Evolutionary conservation across 352 stramenopile species (phyloP).

Genomic region (Phytophthora foliorum): DNA sequence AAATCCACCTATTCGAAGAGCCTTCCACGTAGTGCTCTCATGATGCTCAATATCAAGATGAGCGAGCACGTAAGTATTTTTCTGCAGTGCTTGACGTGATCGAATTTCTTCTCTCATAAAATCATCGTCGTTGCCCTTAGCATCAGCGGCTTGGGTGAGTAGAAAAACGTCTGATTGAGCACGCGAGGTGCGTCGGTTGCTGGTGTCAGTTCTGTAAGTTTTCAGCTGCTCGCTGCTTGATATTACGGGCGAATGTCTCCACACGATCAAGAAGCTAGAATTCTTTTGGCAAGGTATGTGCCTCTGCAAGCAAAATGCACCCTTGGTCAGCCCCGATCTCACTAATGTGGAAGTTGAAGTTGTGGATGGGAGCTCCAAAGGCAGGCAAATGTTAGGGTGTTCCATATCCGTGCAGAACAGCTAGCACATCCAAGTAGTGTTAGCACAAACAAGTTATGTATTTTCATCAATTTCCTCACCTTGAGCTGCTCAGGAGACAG

Average conservation of each 20-base stretch:
- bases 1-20: conserved; percentile 42
- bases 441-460: neutral
- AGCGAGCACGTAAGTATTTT: neutral
- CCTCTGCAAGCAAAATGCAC: conserved; percentile 57
- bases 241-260: conserved; percentile 32
- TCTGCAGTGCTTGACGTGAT: neutral
- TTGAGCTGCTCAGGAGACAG: conserved; percentile 43
- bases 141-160: conserved; percentile 5
- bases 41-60: conserved; percentile 25
- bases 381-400: conserved; percentile 24
- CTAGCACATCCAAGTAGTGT: conserved; percentile 27
- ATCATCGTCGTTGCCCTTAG: neutral
- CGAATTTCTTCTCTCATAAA: neutral
- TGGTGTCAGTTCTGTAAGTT: neutral
- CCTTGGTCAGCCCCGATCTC: conserved; percentile 14
- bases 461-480: conserved; percentile 22
- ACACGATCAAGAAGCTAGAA: conserved; percentile 54
- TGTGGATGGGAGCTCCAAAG: neutral
- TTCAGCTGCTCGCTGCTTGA: conserved; percentile 1
- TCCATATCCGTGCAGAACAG: conserved; percentile 55
- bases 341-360: neutral
- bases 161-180: conserved; percentile 31
- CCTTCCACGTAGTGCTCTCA: conserved; percentile 21
- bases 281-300: conserved; percentile 41
- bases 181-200: conserved; percentile 14